Evolutionary conservation across 2,329 filamentous ascomycete species (phyloP).

Genomic region (Alternaria consortialis): DNA sequence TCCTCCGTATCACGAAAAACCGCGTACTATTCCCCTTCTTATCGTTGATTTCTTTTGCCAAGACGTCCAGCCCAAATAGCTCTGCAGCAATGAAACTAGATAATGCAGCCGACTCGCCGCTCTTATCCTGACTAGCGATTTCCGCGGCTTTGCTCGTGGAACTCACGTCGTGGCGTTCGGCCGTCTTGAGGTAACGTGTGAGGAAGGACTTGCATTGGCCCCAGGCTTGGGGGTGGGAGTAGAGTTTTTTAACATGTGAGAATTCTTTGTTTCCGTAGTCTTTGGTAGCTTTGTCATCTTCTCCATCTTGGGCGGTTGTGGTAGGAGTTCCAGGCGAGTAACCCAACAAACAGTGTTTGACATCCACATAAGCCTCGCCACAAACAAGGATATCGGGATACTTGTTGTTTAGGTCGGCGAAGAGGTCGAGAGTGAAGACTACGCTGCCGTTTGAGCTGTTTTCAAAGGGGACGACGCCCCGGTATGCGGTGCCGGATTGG

Average conservation of each 20-base stretch:
- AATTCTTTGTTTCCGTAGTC: constrained; percentile 51
- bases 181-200: constrained; percentile 70
- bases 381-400: constrained; percentile 78
- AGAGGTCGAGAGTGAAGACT: constrained; percentile 85
- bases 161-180: constrained; percentile 83
- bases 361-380: constrained; percentile 84
- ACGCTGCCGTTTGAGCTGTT: constrained; percentile 96
- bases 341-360: constrained; percentile 87
- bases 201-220: constrained; percentile 87
- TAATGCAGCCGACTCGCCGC: constrained; percentile 76
- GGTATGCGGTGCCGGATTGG: constrained; percentile 69
- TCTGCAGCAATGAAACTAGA: constrained; percentile 77
- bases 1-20: constrained; percentile 70
- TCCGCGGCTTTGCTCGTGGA: constrained; percentile 88
- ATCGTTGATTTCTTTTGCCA: constrained; percentile 77
- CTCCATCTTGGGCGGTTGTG: background rate
- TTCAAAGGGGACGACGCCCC: constrained; percentile 91
- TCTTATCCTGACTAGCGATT: constrained; percentile 69
- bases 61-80: constrained; percentile 71
- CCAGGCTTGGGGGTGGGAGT: constrained; percentile 95
- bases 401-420: constrained; percentile 74
- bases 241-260: constrained; percentile 75
- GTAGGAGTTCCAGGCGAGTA: constrained; percentile 10
- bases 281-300: no score
- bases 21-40: constrained; percentile 78